Evolutionary conservation across 768 basidiomycete species (phyloP).

Genomic region (Suillus alpinus): DNA sequence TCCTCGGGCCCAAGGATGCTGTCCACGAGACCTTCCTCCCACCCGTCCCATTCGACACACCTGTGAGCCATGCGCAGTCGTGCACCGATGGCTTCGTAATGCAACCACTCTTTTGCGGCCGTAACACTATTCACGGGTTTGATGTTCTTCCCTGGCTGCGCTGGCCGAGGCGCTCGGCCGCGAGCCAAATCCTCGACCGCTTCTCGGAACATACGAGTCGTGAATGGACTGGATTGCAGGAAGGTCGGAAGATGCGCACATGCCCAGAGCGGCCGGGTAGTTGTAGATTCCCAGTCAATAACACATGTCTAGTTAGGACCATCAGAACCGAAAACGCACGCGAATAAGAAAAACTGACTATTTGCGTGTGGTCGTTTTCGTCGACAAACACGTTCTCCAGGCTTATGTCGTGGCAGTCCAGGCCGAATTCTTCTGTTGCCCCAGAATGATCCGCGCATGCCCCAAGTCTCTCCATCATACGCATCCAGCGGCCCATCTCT

Average conservation of each 20-base stretch:
- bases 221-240: slow-evolving; percentile 75
- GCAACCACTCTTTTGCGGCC: slow-evolving; percentile 69
- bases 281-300: slow-evolving; percentile 92
- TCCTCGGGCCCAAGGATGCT: slow-evolving; percentile 75
- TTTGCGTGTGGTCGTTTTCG: slow-evolving; percentile 57
- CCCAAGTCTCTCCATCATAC: slow-evolving; percentile 59
- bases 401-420: slow-evolving; percentile 86
- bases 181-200: slow-evolving; percentile 50
- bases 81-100: slow-evolving; percentile 63
- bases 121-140: slow-evolving; percentile 32
- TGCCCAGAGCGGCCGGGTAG: slow-evolving; percentile 81
- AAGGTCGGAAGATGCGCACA: slow-evolving; percentile 81
- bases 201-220: slow-evolving; percentile 66
- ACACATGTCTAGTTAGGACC: slow-evolving; percentile 62
- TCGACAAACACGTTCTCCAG: slow-evolving; percentile 86
- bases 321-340: slow-evolving; percentile 9
- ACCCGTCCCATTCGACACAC: slow-evolving; percentile 86
- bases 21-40: slow-evolving; percentile 82
- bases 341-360: slow-evolving; percentile 47
- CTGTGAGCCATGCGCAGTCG: slow-evolving; percentile 75
- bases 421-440: slow-evolving; percentile 59
- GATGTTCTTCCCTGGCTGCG: slow-evolving; percentile 16
- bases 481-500: slow-evolving; percentile 74
- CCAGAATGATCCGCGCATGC: slow-evolving; percentile 27
- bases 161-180: slow-evolving; percentile 14